phyloP scores from a whole-genome alignment of 805 yeast species.

The Saccharomycopsis capsularis region DNA sequence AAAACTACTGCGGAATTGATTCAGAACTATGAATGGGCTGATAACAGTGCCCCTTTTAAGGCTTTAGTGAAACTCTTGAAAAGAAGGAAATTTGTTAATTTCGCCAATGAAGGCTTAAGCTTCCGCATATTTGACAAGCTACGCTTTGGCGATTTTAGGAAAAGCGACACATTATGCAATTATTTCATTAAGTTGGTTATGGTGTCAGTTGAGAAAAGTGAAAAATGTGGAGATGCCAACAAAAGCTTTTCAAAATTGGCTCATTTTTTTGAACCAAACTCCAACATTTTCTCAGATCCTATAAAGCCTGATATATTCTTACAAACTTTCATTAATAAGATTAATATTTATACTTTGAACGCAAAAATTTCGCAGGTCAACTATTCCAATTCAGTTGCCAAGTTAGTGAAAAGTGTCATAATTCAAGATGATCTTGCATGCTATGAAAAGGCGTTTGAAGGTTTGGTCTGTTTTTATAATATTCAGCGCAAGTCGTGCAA shows the following conservation, averaged over 20 bases:
- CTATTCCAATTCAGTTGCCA: constrained; percentile 7
- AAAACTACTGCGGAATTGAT: neutral
- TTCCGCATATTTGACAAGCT: constrained; percentile 11
- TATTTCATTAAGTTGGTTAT: constrained; percentile 18
- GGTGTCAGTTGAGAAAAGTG: neutral
- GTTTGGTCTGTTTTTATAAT: constrained; percentile 7
- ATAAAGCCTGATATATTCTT: constrained; percentile 16
- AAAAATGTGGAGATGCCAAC: neutral
- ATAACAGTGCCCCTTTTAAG: constrained; percentile 11
- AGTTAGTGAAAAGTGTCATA: constrained; percentile 7
- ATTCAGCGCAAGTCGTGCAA: neutral
- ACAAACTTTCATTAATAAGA: constrained; percentile 19
- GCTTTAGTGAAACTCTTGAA: constrained; percentile 16
- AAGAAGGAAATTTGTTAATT: constrained; percentile 19
- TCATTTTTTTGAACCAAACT: constrained; percentile 20
- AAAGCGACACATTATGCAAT: constrained; percentile 13
- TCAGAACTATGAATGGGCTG: constrained; percentile 7
- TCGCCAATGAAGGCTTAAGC: constrained; percentile 9
- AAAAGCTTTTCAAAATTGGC: constrained; percentile 9
- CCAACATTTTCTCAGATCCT: constrained; percentile 14
- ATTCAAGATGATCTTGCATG: constrained; percentile 13
- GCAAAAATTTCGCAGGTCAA: constrained; percentile 4
- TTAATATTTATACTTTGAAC: constrained; percentile 17
- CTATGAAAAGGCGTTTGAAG: constrained; percentile 19
- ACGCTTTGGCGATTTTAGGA: neutral